A percentile compares a stretch with the other conserved stretches of the same genome.
Conservation (phyloP, 371 early-diverging fungal species). For the Haplosporangium sp. region DNA sequence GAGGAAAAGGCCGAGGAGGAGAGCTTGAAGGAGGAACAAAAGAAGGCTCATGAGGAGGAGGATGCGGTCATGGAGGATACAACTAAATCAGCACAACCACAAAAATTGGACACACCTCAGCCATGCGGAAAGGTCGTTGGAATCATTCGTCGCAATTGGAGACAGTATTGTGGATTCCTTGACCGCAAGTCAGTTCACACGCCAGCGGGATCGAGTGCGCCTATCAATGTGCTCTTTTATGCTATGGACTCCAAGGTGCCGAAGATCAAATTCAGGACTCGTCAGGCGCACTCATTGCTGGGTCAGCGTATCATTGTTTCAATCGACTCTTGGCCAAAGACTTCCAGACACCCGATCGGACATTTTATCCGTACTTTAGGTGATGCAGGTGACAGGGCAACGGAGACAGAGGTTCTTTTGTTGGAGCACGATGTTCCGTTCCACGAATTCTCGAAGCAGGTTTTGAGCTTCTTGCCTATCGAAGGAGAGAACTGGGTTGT, state of each 20-base stretch:
- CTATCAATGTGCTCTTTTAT: conserved; percentile 76
- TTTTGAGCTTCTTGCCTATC: conserved; percentile 82
- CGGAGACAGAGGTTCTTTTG: conserved; percentile 95
- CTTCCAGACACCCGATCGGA: conserved; percentile 85
- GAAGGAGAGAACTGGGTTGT: conserved; percentile 93
- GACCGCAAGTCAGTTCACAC: conserved; percentile 77
- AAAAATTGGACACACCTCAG: conserved; percentile 56
- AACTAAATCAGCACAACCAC: conserved; percentile 54
- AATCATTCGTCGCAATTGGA: conserved; percentile 94
- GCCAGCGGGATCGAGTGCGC: conserved; percentile 59
- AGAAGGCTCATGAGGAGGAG: conserved; percentile 48
- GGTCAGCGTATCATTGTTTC: conserved; percentile 90
- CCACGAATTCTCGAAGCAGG: conserved; percentile 89
- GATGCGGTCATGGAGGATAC: conserved; percentile 60
- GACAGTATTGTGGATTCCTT: conserved; percentile 93
- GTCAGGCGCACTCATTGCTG: conserved; percentile 81
- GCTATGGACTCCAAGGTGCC: conserved; percentile 95
- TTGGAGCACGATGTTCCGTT: conserved; percentile 96
- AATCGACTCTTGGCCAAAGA: conserved; percentile 90
- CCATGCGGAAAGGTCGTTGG: conserved; percentile 93
- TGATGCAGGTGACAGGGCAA: conserved; percentile 90
- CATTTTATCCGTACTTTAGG: conserved; percentile 95
- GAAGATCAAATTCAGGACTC: conserved; percentile 89
- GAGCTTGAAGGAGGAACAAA: conserved; percentile 53
- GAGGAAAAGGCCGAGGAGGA: conserved; percentile 69